Base-by-base conservation (phyloP, 2,329 filamentous ascomycete species). In the Phialophora chinensis region DNA sequence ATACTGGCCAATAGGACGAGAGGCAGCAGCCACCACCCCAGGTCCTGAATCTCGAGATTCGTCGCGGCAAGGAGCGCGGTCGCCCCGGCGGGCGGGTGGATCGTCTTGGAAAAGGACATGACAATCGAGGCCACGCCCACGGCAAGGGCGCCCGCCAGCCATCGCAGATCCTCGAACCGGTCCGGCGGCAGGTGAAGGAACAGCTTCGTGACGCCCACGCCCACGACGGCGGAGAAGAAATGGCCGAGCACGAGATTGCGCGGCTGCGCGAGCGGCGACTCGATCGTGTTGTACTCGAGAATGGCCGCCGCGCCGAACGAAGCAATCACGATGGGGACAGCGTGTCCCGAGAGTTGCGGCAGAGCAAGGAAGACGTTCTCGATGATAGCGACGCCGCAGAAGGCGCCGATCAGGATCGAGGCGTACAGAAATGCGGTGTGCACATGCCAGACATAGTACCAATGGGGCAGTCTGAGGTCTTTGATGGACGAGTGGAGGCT, bases 221-320 rank as follows among this genome's bases (percentile, higher is more conserved):
- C 90, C 38, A 88, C 79, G 3, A 87, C 44, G 11, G 87, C 83
- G 1, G 88, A 83, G 50, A 92, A 75, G 33, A 90, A 62, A 74
- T 93, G 90, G n/a, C 89, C 88, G 6, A 89, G 67, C 14, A 93
- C 75, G 50, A 86, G 84, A 75, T 90, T 91, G 27, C 90, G 87
- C 0, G 91, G 91, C 73, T 93, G 90, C 0, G 90, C 83, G 31
- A 93, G 84, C 0, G 90, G 90, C 0, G 89, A 89, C 58, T 90
- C 87, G 71, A 92, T 88, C 55, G 87, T 83, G 72, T 88, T 88
- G 77, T 91, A 93, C 73, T 91, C 86, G 44, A 93, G 84, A n/a
- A 93, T 89, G 14, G 90, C 90, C 2, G 89, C 87, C 4, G 90
- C 90, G 60, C 90, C 90, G 76, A 91, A 90, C 76, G 88, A 90